Percentiles rank a stretch among this genome's conserved stretches.
Conservation (phyloP, 495 filamentous ascomycete genomes). For the Penicillium atrosanguineum region DNA sequence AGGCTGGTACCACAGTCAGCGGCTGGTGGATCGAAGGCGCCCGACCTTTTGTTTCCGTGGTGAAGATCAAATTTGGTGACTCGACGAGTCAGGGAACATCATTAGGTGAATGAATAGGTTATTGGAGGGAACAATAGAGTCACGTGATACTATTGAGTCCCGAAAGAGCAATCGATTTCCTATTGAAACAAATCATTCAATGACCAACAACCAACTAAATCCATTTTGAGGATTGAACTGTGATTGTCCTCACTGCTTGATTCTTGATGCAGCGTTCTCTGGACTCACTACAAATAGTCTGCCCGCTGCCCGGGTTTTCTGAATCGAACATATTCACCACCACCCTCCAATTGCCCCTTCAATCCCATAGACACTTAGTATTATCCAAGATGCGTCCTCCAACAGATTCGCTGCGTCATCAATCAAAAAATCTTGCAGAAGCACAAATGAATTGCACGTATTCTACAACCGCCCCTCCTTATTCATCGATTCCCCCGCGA, state of each 20-base stretch:
- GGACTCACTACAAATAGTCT: not conserved
- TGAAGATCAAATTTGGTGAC: slow-evolving; percentile 8
- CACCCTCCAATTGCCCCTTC: not conserved
- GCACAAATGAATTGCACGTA: slow-evolving; percentile 10
- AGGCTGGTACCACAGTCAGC: slow-evolving; percentile 18
- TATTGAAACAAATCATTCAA: slow-evolving; percentile 3
- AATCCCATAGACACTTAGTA: not conserved
- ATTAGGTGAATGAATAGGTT: not conserved
- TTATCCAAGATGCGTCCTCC: slow-evolving; percentile 3
- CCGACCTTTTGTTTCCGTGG: slow-evolving; percentile 22
- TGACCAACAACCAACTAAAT: not conserved
- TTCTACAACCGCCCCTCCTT: slow-evolving; percentile 14
- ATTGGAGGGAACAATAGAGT: not conserved
- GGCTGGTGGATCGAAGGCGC: slow-evolving; percentile 19
- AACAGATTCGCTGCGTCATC: slow-evolving; percentile 23
- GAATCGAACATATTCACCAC: not conserved
- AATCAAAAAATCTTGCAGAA: slow-evolving; percentile 23
- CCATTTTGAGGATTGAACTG: too few species aligned
- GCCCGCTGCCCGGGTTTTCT: not conserved
- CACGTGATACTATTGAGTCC: slow-evolving; percentile 6
- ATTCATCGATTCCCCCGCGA: not conserved
- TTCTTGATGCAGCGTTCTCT: too few species aligned
- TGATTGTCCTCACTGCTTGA: not conserved
- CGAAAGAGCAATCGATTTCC: slow-evolving; percentile 5
- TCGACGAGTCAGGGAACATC: not conserved